Conservation (phyloP, 2,329 filamentous ascomycete genomes). For the Colletotrichum destructivum region DNA sequence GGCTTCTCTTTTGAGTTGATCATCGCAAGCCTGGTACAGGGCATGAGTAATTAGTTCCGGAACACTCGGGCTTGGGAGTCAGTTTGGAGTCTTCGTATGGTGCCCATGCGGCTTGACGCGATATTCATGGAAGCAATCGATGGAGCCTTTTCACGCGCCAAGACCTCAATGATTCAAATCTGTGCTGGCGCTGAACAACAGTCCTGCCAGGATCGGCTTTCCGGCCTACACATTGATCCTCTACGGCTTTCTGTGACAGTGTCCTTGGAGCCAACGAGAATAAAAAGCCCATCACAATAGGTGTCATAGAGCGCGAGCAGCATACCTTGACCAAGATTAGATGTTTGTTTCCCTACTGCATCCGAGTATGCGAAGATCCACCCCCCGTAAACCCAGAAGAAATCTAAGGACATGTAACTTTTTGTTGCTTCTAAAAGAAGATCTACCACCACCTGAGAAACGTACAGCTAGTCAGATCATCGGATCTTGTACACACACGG, state of each 20-base stretch:
- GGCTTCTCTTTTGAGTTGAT: not conserved
- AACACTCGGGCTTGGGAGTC: conserved; percentile 7
- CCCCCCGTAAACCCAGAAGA: not conserved
- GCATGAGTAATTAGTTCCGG: conserved; percentile 2
- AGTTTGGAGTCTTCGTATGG: conserved; percentile 27
- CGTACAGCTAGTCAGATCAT: conserved; percentile 55
- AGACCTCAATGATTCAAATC: not conserved
- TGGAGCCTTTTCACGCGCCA: conserved; percentile 15
- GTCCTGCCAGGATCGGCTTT: not conserved
- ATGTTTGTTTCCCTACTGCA: not conserved
- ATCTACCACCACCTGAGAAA: not conserved
- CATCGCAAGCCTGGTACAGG: conserved; percentile 9
- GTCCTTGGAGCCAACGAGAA: not conserved
- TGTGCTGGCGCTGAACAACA: not conserved
- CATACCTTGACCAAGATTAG: not conserved
- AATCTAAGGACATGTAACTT: conserved; percentile 18
- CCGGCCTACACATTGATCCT: not conserved
- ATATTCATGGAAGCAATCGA: conserved; percentile 9
- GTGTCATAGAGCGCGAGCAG: not conserved
- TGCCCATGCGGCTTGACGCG: conserved; percentile 10
- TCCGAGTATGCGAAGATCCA: not conserved
- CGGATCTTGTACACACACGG: conserved; percentile 96
- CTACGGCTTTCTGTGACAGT: not conserved
- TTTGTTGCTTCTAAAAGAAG: conserved; percentile 1
- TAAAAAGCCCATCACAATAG: not conserved